Percentiles rank a stretch among this genome's conserved stretches.
Conservation (phyloP, 1,284 basidiomycete genomes). For the Irpex rosettiformis region DNA sequence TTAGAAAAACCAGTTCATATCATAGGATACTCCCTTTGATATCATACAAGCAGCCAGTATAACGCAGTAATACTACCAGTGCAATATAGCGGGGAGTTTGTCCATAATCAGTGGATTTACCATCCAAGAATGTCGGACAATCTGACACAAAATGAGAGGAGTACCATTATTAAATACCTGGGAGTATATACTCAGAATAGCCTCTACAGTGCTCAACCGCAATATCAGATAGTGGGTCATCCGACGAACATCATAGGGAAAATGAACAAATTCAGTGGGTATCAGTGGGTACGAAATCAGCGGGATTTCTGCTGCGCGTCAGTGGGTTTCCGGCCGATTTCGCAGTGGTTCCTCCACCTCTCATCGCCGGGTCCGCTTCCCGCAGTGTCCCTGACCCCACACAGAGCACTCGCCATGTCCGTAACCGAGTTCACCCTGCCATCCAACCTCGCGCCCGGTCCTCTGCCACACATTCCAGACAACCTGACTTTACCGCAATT, state of each 20-base stretch:
- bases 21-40: no score
- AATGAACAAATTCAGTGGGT: background rate
- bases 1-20: no score
- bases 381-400: no score
- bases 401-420: background rate
- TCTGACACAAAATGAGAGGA: background rate
- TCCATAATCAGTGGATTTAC: no score
- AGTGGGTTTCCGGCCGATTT: background rate
- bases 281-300: background rate
- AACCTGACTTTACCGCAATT: conserved; percentile 71
- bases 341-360: background rate
- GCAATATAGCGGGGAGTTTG: no score
- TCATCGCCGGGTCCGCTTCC: background rate
- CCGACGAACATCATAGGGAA: background rate
- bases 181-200: background rate
- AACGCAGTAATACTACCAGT: no score
- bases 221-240: background rate
- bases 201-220: background rate
- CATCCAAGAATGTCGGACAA: background rate
- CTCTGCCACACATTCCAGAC: conserved; percentile 53
- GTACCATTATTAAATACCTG: background rate
- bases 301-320: background rate
- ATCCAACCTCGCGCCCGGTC: conserved; percentile 21
- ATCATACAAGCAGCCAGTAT: no score
- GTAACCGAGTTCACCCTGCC: conserved; percentile 40